phyloP scores from a whole-genome alignment of 2,329 filamentous ascomycete genomes.

The Pseudogymnoascus sp. region DNA sequence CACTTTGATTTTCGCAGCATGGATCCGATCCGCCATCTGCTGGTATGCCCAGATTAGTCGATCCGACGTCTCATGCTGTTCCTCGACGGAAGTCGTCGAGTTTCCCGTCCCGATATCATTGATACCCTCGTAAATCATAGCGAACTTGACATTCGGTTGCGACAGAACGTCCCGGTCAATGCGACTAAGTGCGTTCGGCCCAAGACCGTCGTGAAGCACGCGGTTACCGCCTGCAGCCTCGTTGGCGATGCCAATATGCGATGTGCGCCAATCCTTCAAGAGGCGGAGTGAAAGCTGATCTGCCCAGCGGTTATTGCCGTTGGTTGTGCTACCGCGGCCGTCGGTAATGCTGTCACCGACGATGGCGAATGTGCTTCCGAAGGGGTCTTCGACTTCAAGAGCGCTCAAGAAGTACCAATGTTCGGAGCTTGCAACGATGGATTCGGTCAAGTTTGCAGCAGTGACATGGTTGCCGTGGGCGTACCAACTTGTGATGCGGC shows the following conservation, averaged over 20 bases:
- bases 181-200: slow-evolving; percentile 48
- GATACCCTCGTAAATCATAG: slow-evolving; percentile 54
- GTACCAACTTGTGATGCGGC: slow-evolving; percentile 49
- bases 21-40: slow-evolving; percentile 48
- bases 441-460: slow-evolving; percentile 33
- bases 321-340: slow-evolving; percentile 51
- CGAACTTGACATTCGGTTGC: slow-evolving; percentile 46
- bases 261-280: slow-evolving; percentile 32
- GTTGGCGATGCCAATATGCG: slow-evolving; percentile 45
- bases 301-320: slow-evolving; percentile 48
- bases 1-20: slow-evolving; percentile 43
- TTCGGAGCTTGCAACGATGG: slow-evolving; percentile 24
- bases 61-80: slow-evolving; percentile 40
- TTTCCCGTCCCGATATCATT: slow-evolving; percentile 51
- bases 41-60: slow-evolving; percentile 45
- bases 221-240: slow-evolving; percentile 58
- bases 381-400: slow-evolving; percentile 45
- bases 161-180: slow-evolving; percentile 54
- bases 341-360: slow-evolving; percentile 63
- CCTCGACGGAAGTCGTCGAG: slow-evolving; percentile 33
- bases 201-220: slow-evolving; percentile 50
- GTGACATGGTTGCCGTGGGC: slow-evolving; percentile 43
- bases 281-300: slow-evolving; percentile 40
- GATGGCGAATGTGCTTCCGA: slow-evolving; percentile 41
- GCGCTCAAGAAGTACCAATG: slow-evolving; percentile 54